Evolutionary conservation across 2,329 filamentous ascomycete genomes (phyloP).

Genomic region (Aplosporella prunicola): DNA sequence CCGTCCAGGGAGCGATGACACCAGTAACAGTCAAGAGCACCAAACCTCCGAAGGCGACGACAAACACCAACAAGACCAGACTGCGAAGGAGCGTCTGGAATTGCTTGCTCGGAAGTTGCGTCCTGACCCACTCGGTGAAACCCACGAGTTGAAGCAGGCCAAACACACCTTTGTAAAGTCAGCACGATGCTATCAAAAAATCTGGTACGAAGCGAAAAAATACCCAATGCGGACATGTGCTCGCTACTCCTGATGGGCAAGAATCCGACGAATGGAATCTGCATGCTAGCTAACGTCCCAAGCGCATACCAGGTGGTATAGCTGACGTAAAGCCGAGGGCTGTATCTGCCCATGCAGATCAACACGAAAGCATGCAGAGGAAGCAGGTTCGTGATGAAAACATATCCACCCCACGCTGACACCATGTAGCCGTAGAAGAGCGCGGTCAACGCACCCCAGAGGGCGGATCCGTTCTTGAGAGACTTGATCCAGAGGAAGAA

Average conservation of each 20-base stretch:
- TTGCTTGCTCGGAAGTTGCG: constrained; percentile 82
- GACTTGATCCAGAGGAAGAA: constrained; percentile 99
- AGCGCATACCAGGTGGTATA: constrained; percentile 98
- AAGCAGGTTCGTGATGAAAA: constrained; percentile 96
- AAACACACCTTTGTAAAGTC: constrained; percentile 62
- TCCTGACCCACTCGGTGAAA: constrained; percentile 81
- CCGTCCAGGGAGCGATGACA: constrained; percentile 93
- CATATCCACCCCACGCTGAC: constrained; percentile 97
- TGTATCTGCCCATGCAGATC: constrained; percentile 94
- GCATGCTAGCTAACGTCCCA: constrained; percentile 95
- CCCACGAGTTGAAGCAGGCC: constrained; percentile 89
- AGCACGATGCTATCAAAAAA: constrained; percentile 11
- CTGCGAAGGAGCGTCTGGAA: constrained; percentile 83
- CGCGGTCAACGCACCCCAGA: constrained; percentile 90
- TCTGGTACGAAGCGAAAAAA: constrained; percentile 20
- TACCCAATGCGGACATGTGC: constrained; percentile 94
- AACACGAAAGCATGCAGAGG: constrained; percentile 90
- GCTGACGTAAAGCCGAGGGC: constrained; percentile 84
- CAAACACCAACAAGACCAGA: constrained; percentile 65
- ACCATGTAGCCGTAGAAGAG: constrained; percentile 99
- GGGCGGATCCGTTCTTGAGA: constrained; percentile 88
- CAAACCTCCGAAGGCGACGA: constrained; percentile 64
- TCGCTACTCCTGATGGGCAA: constrained; percentile 93
- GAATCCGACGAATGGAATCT: constrained; percentile 98
- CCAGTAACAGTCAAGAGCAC: constrained; percentile 74